These are phyloP conservation scores for Yamadazyma paraphyllophila DNA, from an alignment of 805 yeast genomes.

Conservation along the genomic window DNA sequence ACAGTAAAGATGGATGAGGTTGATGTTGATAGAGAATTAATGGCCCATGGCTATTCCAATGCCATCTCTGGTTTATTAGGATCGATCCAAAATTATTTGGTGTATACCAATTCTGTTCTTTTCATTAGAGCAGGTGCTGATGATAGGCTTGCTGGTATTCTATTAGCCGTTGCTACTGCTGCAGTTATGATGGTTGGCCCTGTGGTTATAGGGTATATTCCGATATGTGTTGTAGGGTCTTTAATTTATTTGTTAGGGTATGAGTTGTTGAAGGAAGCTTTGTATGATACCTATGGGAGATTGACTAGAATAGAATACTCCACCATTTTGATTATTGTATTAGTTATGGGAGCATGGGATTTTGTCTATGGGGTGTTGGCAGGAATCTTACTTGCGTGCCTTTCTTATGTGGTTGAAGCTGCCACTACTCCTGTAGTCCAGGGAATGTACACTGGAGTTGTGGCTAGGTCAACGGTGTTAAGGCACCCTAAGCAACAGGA, in stretches of 20 bases:
- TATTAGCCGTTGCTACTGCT: constrained; percentile 80
- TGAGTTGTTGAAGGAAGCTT: constrained; percentile 82
- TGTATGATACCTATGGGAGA: constrained; percentile 80
- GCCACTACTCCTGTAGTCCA: constrained; percentile 79
- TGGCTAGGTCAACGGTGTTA: constrained; percentile 88
- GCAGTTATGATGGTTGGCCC: constrained; percentile 87
- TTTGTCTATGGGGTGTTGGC: constrained; percentile 90
- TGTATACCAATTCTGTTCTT: constrained; percentile 88
- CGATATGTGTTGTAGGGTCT: constrained; percentile 94
- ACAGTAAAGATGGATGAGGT: constrained; percentile 81
- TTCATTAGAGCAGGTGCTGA: constrained; percentile 96
- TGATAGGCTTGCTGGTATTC: constrained; percentile 81
- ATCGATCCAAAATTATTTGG: constrained; percentile 90
- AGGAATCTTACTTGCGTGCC: constrained; percentile 87
- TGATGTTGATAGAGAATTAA: constrained; percentile 88
- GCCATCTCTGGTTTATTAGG: constrained; percentile 80
- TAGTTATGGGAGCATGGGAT: constrained; percentile 94
- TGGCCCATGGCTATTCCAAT: constrained; percentile 93
- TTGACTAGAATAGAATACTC: constrained; percentile 74
- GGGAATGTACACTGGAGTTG: constrained; percentile 80
- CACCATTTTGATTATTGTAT: constrained; percentile 82
- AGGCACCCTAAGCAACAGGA: constrained; percentile 88
- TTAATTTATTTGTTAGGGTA: constrained; percentile 87
- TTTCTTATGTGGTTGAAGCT: constrained; percentile 92
- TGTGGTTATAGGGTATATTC: constrained; percentile 87